Percentiles rank a stretch among this genome's conserved stretches.
Conservation (phyloP, 805 yeast genomes). For the Candida anglica region DNA sequence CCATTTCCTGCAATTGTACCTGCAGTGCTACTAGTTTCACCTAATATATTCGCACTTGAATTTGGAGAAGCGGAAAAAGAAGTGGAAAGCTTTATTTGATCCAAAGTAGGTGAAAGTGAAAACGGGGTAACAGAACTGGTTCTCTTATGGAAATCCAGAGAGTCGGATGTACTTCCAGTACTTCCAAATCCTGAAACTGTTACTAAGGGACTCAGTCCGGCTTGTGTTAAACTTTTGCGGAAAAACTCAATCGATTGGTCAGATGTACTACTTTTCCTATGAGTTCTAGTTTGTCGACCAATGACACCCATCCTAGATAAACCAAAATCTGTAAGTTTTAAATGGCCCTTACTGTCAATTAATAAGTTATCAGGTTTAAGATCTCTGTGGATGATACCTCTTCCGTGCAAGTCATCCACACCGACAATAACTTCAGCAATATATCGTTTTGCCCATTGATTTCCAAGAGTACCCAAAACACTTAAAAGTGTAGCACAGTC, state of each 20-base stretch:
- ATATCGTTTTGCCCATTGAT: conserved; percentile 81
- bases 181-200: conserved; percentile 10
- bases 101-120: conserved; percentile 38
- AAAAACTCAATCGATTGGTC: conserved; percentile 41
- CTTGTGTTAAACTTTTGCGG: conserved; percentile 21
- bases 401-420: conserved; percentile 80
- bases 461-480: conserved; percentile 77
- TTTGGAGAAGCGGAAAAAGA: conserved; percentile 7
- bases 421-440: conserved; percentile 89
- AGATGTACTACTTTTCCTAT: conserved; percentile 38
- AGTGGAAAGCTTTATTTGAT: conserved; percentile 14
- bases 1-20: conserved; percentile 5
- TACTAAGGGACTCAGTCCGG: conserved; percentile 25
- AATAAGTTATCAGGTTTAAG: conserved; percentile 91
- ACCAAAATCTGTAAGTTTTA: conserved; percentile 94
- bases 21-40: too few species aligned
- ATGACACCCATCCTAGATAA: conserved; percentile 84
- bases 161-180: conserved; percentile 11
- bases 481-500: conserved; percentile 86
- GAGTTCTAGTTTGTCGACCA: conserved; percentile 61
- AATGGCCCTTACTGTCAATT: conserved; percentile 82
- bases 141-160: conserved; percentile 24
- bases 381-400: conserved; percentile 92
- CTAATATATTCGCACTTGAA: too few species aligned
- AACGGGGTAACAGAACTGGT: conserved; percentile 43